phyloP scores from a whole-genome alignment of 2,329 filamentous ascomycete species.

The Erysiphe pulchra region DNA sequence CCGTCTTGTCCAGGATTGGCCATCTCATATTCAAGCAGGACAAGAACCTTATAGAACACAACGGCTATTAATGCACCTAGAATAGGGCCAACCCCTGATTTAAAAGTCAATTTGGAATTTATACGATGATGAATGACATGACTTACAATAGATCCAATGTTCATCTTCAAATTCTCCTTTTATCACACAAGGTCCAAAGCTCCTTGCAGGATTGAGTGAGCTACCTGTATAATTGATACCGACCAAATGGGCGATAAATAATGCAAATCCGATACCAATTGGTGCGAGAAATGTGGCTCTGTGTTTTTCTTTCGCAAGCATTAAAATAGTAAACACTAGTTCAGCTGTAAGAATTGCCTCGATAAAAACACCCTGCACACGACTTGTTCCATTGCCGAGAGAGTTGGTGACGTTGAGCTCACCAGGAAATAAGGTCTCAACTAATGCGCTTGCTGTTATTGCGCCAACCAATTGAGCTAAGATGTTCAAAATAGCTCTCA shows the following conservation, averaged over 20 bases:
- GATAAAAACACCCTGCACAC: constrained; percentile 22
- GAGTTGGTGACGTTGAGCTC: constrained; percentile 17
- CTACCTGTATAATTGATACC: constrained; percentile 18
- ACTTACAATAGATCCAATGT: constrained; percentile 22
- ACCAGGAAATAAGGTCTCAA: constrained; percentile 14
- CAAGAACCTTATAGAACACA: constrained; percentile 24
- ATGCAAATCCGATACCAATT: constrained; percentile 20
- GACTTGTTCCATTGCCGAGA: constrained; percentile 16
- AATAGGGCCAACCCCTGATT: constrained; percentile 21
- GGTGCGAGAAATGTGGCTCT: constrained; percentile 22
- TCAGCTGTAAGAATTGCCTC: constrained; percentile 23
- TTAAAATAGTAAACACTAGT: constrained; percentile 23
- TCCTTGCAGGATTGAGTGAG: constrained; percentile 20
- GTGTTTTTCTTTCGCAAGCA: constrained; percentile 19
- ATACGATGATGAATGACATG: background rate
- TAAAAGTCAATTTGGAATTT: constrained; percentile 1
- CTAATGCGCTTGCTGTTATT: constrained; percentile 18
- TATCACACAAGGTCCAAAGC: constrained; percentile 22
- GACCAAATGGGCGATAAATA: constrained; percentile 22
- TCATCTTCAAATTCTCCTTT: constrained; percentile 17
- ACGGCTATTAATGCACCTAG: constrained; percentile 23
- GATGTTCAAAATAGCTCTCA: constrained; percentile 13
- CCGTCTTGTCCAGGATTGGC: constrained; percentile 22
- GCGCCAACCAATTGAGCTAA: constrained; percentile 14
- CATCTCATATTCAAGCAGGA: constrained; percentile 25